phyloP scores from a whole-genome alignment of 805 yeast species.

The Scheffersomyces coipomensis region DNA sequence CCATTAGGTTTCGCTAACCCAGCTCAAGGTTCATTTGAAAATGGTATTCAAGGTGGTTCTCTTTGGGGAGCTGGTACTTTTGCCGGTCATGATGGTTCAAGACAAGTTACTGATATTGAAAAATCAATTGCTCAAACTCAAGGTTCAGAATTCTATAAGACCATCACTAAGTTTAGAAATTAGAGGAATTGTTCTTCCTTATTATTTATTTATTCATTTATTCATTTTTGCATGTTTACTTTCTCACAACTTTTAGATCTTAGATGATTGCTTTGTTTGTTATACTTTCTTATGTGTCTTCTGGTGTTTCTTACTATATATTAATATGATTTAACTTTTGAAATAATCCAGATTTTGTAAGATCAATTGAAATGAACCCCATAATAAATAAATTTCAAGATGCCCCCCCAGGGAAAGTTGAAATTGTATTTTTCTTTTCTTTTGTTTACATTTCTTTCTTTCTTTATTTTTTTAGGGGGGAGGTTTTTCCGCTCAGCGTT shows the following conservation, averaged over 20 bases:
- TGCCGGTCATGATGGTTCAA: slow-evolving; percentile 70
- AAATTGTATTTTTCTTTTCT: too few relatives aligned
- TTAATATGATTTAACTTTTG: neutral
- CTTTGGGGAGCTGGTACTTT: slow-evolving; percentile 84
- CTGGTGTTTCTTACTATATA: neutral
- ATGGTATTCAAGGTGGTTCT: slow-evolving; percentile 69
- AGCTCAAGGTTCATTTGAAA: slow-evolving; percentile 47
- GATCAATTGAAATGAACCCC: too few relatives aligned
- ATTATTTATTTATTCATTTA: too few relatives aligned
- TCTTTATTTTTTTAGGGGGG: too few relatives aligned
- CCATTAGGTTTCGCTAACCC: slow-evolving; percentile 73
- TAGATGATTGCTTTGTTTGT: too few relatives aligned
- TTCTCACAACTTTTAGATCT: too few relatives aligned
- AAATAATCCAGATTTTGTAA: too few relatives aligned
- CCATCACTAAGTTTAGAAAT: slow-evolving; percentile 3
- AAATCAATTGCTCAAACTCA: slow-evolving; percentile 60
- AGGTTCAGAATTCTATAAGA: slow-evolving; percentile 52
- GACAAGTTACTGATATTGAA: slow-evolving; percentile 63
- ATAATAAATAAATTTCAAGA: too few relatives aligned
- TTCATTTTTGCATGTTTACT: neutral
- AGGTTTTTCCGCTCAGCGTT: too few relatives aligned
- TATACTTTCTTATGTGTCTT: neutral
- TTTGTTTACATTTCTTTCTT: too few relatives aligned
- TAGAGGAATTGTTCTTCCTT: too few relatives aligned
- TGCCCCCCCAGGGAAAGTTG: too few relatives aligned